Evolutionary conservation across 441 rosid species (phyloP), one percentile per base, ranked within the genome.

Genomic region (Adansonia madagascariensis): DNA sequence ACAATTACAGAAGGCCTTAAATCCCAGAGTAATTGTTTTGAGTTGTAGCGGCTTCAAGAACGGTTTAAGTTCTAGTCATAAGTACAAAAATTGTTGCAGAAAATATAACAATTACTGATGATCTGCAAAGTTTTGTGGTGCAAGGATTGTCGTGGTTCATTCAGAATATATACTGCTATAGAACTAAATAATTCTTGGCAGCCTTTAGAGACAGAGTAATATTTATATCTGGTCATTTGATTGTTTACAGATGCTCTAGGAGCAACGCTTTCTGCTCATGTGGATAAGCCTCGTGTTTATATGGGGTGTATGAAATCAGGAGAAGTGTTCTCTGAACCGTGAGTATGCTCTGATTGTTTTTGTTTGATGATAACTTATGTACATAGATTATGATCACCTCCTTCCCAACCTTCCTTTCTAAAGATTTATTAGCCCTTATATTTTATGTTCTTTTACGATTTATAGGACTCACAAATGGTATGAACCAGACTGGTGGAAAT

Each of bases 281-380:
- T 82, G 82, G 86, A 81, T 74, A 86, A 85, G 65, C 89, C 84
- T 75, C 81, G 89, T 55, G 86, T 88, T 60, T 92, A 89, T 78
- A 85, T 88, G 49, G 97, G 97, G 50, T 92, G 94, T 81, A 92
- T 92, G 94, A 90, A 90, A 71, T 92, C 97, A 39, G 97, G 93
- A 64, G 87, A 89, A 81, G 93, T 92, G 75, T 88, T 89, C 70
- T 84, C 92, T 55, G 88, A 89, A 78, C 85, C 77, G 97, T 92
- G 87, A 85, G 85, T 71, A 65, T 22, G 68, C 43, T 57, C 24
- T 41, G 41, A 56, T 24, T 46, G 35, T 71, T 43, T 31, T 10
- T 12, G 46, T 41, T 49, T 73, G 69, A 75, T 60, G 70, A 66
- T 75, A 56, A 44, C 27, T 65, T 68, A 22, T 12, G 12, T 18